Evolutionary conservation across 345 rosid species (phyloP).

Genomic region (Brassica juncea): DNA sequence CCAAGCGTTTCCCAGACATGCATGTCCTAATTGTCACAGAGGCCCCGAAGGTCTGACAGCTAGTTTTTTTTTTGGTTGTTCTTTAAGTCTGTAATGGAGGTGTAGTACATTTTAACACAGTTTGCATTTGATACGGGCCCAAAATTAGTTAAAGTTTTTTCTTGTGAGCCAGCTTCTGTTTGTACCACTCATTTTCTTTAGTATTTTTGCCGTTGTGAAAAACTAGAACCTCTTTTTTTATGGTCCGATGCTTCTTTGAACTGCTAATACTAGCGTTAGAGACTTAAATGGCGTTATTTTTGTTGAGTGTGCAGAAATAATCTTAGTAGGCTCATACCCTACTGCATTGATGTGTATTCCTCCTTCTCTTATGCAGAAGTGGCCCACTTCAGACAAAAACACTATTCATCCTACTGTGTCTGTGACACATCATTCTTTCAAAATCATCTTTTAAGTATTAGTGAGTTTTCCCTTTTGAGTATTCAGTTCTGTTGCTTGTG

Average conservation of each 20-base stretch:
- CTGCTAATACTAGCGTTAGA: conserved; percentile 11
- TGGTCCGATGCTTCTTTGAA: conserved; percentile 9
- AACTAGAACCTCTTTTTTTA: not conserved
- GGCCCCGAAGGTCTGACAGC: conserved; percentile 43
- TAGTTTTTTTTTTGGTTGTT: conserved; percentile 15
- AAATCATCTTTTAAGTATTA: conserved; percentile 13
- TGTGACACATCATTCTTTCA: conserved; percentile 29
- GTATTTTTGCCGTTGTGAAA: conserved; percentile 13
- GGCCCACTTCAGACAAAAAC: conserved; percentile 38
- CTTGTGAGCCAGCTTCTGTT: conserved; percentile 30
- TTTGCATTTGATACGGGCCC: conserved; percentile 1
- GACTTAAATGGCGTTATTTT: conserved; percentile 18
- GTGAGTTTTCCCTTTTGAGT: conserved; percentile 12
- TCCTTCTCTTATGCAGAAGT: conserved; percentile 24
- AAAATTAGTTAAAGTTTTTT: not conserved
- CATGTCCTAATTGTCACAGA: conserved; percentile 46
- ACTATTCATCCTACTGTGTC: not conserved
- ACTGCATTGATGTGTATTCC: conserved; percentile 36
- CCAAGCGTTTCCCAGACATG: conserved; percentile 41
- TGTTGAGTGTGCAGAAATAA: conserved; percentile 19
- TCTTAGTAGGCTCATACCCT: conserved; percentile 37
- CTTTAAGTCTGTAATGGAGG: not conserved
- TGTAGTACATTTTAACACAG: conserved; percentile 16
- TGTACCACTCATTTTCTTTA: conserved; percentile 14
- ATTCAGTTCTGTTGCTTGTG: conserved; percentile 16